Conservation (phyloP, 2,329 filamentous ascomycete species). For the Helminthosporium solani region DNA sequence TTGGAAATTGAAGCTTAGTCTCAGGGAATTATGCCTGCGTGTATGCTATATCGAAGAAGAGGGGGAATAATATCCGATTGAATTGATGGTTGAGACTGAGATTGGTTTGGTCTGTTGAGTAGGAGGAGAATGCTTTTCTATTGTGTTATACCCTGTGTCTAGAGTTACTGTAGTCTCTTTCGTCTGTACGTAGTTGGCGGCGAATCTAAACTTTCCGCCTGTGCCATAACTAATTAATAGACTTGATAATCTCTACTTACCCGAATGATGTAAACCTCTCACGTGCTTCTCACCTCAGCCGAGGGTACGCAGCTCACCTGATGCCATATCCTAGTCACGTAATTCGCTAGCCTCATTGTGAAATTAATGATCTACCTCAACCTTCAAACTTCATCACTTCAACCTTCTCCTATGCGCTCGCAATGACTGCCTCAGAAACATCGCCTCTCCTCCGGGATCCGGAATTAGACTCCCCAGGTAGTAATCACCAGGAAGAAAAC, state of each 20-base stretch:
- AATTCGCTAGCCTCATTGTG: slow-evolving; percentile 1
- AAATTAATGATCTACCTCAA: neutral
- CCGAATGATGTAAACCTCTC: too few species aligned
- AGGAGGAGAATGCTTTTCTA: neutral
- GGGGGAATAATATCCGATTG: too few species aligned
- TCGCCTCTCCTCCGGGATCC: slow-evolving; percentile 22
- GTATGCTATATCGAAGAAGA: too few species aligned
- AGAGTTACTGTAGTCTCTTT: neutral
- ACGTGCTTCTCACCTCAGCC: too few species aligned
- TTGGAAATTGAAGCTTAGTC: slow-evolving; percentile 28
- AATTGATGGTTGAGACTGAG: neutral
- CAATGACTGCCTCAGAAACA: slow-evolving; percentile 26
- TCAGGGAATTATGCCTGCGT: too few species aligned
- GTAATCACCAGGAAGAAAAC: slow-evolving; percentile 9
- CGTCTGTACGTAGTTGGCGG: too few species aligned
- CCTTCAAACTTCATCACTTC: neutral
- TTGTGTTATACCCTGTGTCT: slow-evolving; percentile 2
- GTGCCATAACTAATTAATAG: too few species aligned
- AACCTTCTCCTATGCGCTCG: neutral
- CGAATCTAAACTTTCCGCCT: too few species aligned
- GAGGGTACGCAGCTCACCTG: too few species aligned
- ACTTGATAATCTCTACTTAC: too few species aligned
- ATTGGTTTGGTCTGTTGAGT: neutral
- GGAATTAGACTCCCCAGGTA: slow-evolving; percentile 8
- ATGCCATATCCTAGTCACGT: neutral